Percentiles rank a stretch among this genome's conserved stretches.
These are phyloP conservation scores for Bromus sterilis DNA, from an alignment of 176 grass and related monocot genomes.

Conservation along the genomic window DNA sequence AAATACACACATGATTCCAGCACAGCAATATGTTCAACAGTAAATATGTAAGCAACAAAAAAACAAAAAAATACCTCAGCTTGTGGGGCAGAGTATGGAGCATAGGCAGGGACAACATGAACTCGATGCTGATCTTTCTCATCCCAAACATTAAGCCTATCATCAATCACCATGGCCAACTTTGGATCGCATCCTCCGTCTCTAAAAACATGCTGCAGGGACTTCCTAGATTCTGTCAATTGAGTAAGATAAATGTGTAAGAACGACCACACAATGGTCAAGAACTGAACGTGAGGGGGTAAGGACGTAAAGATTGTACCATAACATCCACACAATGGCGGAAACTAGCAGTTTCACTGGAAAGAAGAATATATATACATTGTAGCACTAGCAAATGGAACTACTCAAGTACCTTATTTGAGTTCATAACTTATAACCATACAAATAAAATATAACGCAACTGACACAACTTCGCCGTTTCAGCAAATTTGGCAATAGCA, in stretches of 20 bases:
- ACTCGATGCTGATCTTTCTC: slow-evolving; percentile 94
- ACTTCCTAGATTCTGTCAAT: slow-evolving; percentile 60
- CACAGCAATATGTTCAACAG: slow-evolving; percentile 3
- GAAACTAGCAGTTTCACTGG: background rate
- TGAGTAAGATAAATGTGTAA: background rate
- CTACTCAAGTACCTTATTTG: background rate
- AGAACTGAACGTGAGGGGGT: background rate
- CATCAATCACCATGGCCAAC: slow-evolving; percentile 99
- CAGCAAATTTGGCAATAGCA: background rate
- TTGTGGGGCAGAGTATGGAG: slow-evolving; percentile 93
- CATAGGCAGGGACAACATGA: slow-evolving; percentile 93
- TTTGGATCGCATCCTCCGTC: slow-evolving; percentile 85
- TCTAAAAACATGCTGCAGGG: slow-evolving; percentile 82
- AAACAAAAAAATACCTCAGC: slow-evolving; percentile 60
- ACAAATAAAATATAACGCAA: background rate
- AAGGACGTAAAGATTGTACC: background rate
- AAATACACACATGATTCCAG: background rate
- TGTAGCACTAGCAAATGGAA: background rate
- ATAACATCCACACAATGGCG: background rate
- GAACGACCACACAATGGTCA: background rate
- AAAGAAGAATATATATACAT: background rate
- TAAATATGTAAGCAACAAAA: slow-evolving; percentile 15
- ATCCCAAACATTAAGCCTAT: slow-evolving; percentile 86
- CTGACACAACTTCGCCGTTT: background rate
- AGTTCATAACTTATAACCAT: background rate